phyloP scores from a whole-genome alignment of 345 rosid genomes.

The Leavenworthia alabamica region DNA sequence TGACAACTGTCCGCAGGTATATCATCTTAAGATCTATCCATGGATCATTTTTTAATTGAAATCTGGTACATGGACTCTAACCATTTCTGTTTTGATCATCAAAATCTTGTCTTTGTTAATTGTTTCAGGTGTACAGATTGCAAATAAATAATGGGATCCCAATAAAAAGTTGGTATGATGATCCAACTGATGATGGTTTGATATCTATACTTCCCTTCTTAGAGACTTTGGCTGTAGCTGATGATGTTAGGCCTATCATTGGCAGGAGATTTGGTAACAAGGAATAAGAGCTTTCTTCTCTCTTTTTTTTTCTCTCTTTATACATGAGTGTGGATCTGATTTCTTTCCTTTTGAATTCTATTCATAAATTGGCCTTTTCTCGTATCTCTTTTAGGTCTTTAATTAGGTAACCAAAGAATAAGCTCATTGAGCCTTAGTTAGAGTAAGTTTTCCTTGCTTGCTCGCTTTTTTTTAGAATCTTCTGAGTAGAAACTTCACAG shows the following conservation, averaged over 20 bases:
- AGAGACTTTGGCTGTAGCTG: conserved; percentile 73
- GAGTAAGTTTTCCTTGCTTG: conserved; percentile 27
- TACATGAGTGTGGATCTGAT: conserved; percentile 29
- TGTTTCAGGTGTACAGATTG: conserved; percentile 81
- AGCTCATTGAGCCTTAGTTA: conserved; percentile 20
- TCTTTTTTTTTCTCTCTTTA: conserved; percentile 20
- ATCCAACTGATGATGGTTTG: conserved; percentile 77
- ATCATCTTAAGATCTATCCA: conserved; percentile 9
- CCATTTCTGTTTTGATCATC: neutral
- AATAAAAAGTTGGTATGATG: conserved; percentile 92
- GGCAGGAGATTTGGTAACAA: conserved; percentile 72
- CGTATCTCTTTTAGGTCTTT: conserved; percentile 27
- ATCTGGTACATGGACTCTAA: neutral
- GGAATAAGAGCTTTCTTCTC: conserved; percentile 27
- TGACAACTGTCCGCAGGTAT: conserved; percentile 97
- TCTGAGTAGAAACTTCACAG: conserved; percentile 24
- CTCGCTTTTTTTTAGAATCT: conserved; percentile 17
- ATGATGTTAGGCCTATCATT: conserved; percentile 90
- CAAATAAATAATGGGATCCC: conserved; percentile 96
- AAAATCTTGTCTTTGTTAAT: neutral
- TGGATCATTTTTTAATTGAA: neutral
- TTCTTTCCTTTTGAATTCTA: conserved; percentile 8
- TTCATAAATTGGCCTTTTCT: conserved; percentile 22
- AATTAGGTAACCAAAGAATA: conserved; percentile 31
- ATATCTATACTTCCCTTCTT: conserved; percentile 82